A percentile compares a stretch with the other conserved stretches of the same genome.
phyloP scores from a whole-genome alignment of 2,329 filamentous ascomycete species.

The Curvularia spicifera region DNA sequence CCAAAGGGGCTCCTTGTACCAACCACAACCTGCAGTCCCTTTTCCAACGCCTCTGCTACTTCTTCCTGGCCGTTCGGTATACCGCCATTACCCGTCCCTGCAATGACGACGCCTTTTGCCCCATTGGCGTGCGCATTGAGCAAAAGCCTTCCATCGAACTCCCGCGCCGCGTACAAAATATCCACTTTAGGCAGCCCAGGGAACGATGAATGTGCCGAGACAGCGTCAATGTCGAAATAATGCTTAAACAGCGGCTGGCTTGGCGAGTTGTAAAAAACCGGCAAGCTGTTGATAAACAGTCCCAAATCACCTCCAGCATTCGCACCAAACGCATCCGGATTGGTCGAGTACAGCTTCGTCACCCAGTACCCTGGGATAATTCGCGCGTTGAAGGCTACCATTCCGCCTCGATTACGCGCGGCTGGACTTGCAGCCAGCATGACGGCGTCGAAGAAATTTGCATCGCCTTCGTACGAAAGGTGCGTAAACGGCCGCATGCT shows the following conservation, averaged over 20 bases:
- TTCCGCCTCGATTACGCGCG: conserved; percentile 29
- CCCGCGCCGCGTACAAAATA: conserved; percentile 39
- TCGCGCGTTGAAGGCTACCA: conserved; percentile 39
- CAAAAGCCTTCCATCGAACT: conserved; percentile 36
- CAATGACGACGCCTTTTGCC: conserved; percentile 35
- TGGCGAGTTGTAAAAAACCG: conserved; percentile 35
- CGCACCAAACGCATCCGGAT: conserved; percentile 36
- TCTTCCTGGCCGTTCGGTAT: conserved; percentile 29
- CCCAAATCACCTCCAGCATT: conserved; percentile 34
- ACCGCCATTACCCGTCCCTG: conserved; percentile 37
- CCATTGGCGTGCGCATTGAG: conserved; percentile 34
- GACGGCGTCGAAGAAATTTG: conserved; percentile 40
- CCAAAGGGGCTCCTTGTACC: conserved; percentile 33
- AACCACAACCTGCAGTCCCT: conserved; percentile 36
- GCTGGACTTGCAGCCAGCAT: conserved; percentile 33
- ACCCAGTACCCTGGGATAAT: conserved; percentile 39
- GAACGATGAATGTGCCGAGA: conserved; percentile 23
- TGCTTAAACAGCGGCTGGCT: conserved; percentile 32
- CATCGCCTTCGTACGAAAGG: conserved; percentile 34
- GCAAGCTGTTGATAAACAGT: conserved; percentile 36
- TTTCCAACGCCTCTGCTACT: conserved; percentile 28
- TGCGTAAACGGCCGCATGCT: conserved; percentile 38
- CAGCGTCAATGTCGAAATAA: conserved; percentile 25
- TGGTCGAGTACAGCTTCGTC: conserved; percentile 35
- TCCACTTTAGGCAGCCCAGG: conserved; percentile 38